Evolutionary conservation across 352 stramenopile genomes (phyloP).

Genomic region (Pythium phragmiticola): DNA sequence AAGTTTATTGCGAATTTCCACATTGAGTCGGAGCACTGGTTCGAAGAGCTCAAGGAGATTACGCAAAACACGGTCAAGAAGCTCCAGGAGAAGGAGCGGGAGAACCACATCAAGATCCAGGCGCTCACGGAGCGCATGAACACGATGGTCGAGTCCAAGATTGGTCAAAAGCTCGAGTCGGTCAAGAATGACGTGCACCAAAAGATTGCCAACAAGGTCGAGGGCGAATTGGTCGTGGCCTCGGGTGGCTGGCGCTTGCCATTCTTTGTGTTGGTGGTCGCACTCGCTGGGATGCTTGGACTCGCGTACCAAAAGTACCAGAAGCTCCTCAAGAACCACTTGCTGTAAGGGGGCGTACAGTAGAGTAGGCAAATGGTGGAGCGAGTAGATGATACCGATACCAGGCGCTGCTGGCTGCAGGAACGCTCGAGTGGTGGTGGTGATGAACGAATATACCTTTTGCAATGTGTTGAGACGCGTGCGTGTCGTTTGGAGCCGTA

Average conservation of each 20-base stretch:
- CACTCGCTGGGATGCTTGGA: conserved; percentile 50
- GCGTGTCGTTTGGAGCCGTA: conserved; percentile 18
- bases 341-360: conserved; percentile 46
- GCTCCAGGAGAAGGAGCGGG: conserved; percentile 64
- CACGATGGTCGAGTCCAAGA: conserved; percentile 71
- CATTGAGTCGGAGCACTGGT: conserved; percentile 81
- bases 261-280: conserved; percentile 76
- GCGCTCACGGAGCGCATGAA: conserved; percentile 69
- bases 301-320: conserved; percentile 87
- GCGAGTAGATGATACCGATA: neutral
- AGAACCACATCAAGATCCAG: conserved; percentile 75
- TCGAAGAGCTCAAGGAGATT: conserved; percentile 78
- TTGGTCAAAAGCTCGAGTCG: conserved; percentile 61
- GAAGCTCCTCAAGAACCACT: conserved; percentile 81
- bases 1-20: conserved; percentile 83
- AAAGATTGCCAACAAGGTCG: conserved; percentile 69
- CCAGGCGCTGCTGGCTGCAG: neutral
- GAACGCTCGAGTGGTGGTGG: neutral
- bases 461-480: neutral
- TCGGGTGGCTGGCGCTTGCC: conserved; percentile 72
- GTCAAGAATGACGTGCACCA: conserved; percentile 58
- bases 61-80: conserved; percentile 76
- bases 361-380: conserved; percentile 1
- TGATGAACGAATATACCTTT: conserved; percentile 5
- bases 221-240: conserved; percentile 61